phyloP scores from a whole-genome alignment of 139 green algal genomes.

The Desmodesmus armatus region DNA sequence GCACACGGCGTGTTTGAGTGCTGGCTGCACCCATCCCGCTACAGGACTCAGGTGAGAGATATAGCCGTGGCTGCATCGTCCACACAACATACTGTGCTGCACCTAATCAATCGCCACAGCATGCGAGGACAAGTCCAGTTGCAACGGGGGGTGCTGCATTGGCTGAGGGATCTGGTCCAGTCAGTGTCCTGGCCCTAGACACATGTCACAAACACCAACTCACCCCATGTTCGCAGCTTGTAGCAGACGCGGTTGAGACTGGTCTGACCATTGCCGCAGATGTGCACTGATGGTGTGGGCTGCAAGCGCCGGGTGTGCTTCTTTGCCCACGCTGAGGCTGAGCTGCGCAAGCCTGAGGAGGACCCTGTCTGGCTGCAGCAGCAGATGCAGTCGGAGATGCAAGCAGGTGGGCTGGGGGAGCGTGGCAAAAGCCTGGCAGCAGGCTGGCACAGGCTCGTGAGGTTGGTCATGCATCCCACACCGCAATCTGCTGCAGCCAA shows the following conservation, averaged over 20 bases:
- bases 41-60: conserved; percentile 81
- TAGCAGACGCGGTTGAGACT: too few relatives aligned
- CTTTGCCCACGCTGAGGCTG: conserved; percentile 34
- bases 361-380: background rate
- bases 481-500: background rate
- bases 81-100: background rate
- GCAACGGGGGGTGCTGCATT: background rate
- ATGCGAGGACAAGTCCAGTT: too few relatives aligned
- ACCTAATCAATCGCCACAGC: background rate
- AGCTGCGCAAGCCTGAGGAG: conserved; percentile 22
- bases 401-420: background rate
- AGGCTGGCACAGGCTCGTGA: background rate
- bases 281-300: conserved; percentile 69
- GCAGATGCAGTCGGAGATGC: background rate
- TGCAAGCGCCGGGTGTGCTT: conserved; percentile 44
- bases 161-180: too few relatives aligned
- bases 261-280: too few relatives aligned
- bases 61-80: background rate
- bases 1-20: conserved; percentile 95
- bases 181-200: too few relatives aligned
- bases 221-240: background rate
- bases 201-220: too few relatives aligned
- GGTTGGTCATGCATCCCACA: background rate
- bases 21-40: conserved; percentile 91
- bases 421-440: background rate